phyloP scores from a whole-genome alignment of 2,329 filamentous ascomycete species.

The Fusarium hostae region DNA sequence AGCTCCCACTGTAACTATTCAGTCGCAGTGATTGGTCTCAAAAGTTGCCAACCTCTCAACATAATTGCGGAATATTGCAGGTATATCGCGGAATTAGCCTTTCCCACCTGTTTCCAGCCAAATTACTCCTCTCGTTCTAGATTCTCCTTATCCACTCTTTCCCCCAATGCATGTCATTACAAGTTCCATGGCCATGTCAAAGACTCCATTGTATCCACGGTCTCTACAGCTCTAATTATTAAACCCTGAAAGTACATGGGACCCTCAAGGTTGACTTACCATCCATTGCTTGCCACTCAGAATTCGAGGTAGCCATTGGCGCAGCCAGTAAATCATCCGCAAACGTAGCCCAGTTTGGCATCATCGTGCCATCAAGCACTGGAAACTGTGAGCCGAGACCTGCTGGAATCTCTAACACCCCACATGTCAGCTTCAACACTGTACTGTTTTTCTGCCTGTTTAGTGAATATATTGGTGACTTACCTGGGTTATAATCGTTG shows the following conservation, averaged over 20 bases:
- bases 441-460: fast-evolving
- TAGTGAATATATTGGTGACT: background rate
- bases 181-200: conserved; percentile 9
- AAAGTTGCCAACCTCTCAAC: fast-evolving
- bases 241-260: background rate
- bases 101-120: background rate
- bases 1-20: background rate
- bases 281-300: conserved; percentile 10
- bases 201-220: background rate
- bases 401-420: background rate
- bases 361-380: background rate
- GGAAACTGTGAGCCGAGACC: background rate
- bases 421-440: background rate
- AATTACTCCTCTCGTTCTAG: background rate
- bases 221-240: background rate
- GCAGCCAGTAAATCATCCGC: conserved; percentile 1
- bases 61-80: too few species aligned
- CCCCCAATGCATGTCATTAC: background rate
- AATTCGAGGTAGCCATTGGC: background rate
- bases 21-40: background rate
- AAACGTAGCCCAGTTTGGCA: conserved; percentile 5
- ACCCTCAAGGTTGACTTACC: background rate
- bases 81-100: background rate
- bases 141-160: background rate
- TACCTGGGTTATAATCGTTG: background rate